Evolutionary conservation across 2,329 filamentous ascomycete genomes (phyloP), one percentile per base, ranked within the genome.

Genomic region (Xenosphaeropsis pyriputrescens): DNA sequence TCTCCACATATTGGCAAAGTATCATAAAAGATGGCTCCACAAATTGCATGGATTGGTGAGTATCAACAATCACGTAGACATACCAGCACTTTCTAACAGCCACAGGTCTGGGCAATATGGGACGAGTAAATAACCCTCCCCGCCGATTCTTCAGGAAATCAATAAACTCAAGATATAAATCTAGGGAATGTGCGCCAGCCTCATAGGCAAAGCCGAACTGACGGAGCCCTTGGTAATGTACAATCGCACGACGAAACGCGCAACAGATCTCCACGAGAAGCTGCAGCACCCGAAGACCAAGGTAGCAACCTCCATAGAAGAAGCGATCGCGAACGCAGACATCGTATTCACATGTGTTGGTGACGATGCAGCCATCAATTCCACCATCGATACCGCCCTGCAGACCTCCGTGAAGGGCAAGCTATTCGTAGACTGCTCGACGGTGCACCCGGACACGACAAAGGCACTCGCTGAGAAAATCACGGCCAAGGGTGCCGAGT

Each of bases 391-490:
- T 32, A 54, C 65, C 3, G 70, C 79, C 19, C 60, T 85, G 3
- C 50, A 69, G 35, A 52, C 60, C 14, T 61, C 74, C 40, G 60
- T 83, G 14, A 65, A 65, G 18, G 76, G 74, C 43, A 94, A 93
- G 61, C 63, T 91, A 13, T 78, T 94, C 47, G 70, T 93, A 22
- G 86, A 94, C 53, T 88, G 81, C 66, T 91, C 84, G 3, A 94
- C 86, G 18, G 73, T 94, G 29, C 82, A 91, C 56, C 86, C 88
- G 0, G 79, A 88, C 39, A 85, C 82, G 4, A 83, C 82, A 1
- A 72, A 83, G 43, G 65, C 65, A 18, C 58, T 85, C 3, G 77
- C 77, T 18, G 64, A 73, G 47, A 63, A 58, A 18, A 62, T 80
- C 42, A 62, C 63, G 11, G 65, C 55, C 2, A 66, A 67, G 17